Conservation (phyloP, 2,329 filamentous ascomycete genomes). For the Trichophyton schoenleinii region DNA sequence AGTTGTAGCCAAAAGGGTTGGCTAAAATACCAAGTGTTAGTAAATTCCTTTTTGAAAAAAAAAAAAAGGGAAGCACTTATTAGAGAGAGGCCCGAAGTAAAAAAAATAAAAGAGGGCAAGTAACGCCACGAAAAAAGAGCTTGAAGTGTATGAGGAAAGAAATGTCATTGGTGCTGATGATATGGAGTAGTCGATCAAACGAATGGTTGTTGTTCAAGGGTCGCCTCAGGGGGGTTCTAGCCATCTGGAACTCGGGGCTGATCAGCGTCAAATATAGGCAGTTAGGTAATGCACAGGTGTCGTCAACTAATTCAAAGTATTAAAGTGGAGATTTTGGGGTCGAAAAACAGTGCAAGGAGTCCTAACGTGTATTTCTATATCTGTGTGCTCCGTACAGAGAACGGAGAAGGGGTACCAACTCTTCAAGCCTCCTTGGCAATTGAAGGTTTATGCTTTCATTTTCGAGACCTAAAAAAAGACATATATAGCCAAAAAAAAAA, state of each 20-base stretch:
- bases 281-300: background rate
- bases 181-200: constrained; percentile 7
- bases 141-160: background rate
- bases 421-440: constrained; percentile 2
- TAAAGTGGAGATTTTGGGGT: constrained; percentile 1
- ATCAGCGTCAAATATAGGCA: constrained; percentile 2
- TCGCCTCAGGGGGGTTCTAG: constrained; percentile 7
- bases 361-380: background rate
- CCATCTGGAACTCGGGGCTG: constrained; percentile 4
- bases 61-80: background rate
- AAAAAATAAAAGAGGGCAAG: background rate
- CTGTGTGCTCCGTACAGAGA: background rate
- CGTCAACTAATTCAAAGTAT: background rate
- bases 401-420: background rate
- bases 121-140: constrained; percentile 1
- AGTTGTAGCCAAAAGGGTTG: background rate
- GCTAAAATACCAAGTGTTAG: background rate
- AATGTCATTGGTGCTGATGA: constrained; percentile 1
- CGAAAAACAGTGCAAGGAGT: background rate
- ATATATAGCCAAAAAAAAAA: background rate
- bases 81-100: background rate
- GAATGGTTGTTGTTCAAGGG: background rate
- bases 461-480: background rate
- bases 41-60: constrained; percentile 5
- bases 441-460: background rate